These are phyloP conservation scores for Coleophoma eucalyptorum DNA, from an alignment of 2,329 filamentous ascomycete species.

Conservation along the genomic window DNA sequence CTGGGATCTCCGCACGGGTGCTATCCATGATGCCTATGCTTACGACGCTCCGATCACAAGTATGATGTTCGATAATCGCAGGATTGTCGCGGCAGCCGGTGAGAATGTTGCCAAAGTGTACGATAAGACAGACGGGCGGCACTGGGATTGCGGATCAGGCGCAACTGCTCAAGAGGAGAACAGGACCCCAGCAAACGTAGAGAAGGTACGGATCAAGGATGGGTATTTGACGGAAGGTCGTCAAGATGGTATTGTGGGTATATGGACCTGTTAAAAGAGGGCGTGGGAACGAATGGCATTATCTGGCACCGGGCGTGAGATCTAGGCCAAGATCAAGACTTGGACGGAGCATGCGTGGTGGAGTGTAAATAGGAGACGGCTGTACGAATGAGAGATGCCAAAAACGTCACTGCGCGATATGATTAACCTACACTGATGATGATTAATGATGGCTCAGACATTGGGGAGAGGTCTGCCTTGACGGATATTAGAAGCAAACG, in stretches of 20 bases:
- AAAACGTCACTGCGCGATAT: slow-evolving; percentile 2
- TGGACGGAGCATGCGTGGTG: slow-evolving; percentile 1
- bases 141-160: slow-evolving; percentile 94
- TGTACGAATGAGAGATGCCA: slow-evolving; percentile 13
- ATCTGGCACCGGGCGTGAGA: too few relatives aligned
- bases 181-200: slow-evolving; percentile 65
- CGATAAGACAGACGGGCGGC: slow-evolving; percentile 91
- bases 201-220: slow-evolving; percentile 86
- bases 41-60: slow-evolving; percentile 89
- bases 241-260: slow-evolving; percentile 80
- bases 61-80: slow-evolving; percentile 94
- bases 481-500: too few relatives aligned
- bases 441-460: too few relatives aligned
- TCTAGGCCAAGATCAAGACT: not conserved
- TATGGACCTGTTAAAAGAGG: slow-evolving; percentile 72
- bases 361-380: slow-evolving; percentile 9
- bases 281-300: too few relatives aligned
- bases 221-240: slow-evolving; percentile 92
- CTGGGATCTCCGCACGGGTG: slow-evolving; percentile 95
- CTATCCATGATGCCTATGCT: slow-evolving; percentile 92
- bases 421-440: too few relatives aligned
- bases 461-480: too few relatives aligned
- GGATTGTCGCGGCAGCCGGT: slow-evolving; percentile 85
- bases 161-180: slow-evolving; percentile 64
- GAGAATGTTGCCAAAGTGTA: slow-evolving; percentile 97